These are phyloP conservation scores for Saccharomyces hybrid DNA, from an alignment of 1,139 yeast genomes.

Conservation along the genomic window DNA sequence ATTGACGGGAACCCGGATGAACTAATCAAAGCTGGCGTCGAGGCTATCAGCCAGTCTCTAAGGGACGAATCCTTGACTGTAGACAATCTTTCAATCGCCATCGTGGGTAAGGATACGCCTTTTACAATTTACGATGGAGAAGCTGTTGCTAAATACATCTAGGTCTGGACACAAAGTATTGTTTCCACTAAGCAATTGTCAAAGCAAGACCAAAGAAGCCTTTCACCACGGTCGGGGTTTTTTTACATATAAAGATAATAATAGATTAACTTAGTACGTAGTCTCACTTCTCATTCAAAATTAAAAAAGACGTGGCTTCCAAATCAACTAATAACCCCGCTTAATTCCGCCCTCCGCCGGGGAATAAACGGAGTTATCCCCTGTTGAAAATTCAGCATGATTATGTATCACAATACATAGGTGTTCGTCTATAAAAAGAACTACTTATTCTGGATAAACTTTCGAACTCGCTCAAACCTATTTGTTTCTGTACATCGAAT, in stretches of 20 bases:
- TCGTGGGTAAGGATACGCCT: conserved; percentile 72
- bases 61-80: conserved; percentile 87
- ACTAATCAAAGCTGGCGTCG: conserved; percentile 78
- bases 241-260: background rate
- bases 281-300: background rate
- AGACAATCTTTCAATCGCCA: conserved; percentile 81
- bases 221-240: background rate
- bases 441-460: background rate
- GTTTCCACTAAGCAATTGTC: background rate
- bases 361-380: background rate
- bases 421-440: background rate
- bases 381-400: background rate
- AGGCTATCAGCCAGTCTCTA: conserved; percentile 87
- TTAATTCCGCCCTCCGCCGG: background rate
- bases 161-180: conserved; percentile 4
- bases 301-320: background rate
- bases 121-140: conserved; percentile 83
- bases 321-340: background rate
- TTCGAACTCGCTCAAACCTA: background rate
- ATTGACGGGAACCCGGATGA: conserved; percentile 53
- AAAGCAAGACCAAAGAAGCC: background rate
- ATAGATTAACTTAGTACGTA: background rate
- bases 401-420: background rate
- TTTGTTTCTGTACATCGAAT: background rate
- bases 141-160: conserved; percentile 55